phyloP scores from a whole-genome alignment of 2,329 filamentous ascomycete species.

The Tolypocladium album region DNA sequence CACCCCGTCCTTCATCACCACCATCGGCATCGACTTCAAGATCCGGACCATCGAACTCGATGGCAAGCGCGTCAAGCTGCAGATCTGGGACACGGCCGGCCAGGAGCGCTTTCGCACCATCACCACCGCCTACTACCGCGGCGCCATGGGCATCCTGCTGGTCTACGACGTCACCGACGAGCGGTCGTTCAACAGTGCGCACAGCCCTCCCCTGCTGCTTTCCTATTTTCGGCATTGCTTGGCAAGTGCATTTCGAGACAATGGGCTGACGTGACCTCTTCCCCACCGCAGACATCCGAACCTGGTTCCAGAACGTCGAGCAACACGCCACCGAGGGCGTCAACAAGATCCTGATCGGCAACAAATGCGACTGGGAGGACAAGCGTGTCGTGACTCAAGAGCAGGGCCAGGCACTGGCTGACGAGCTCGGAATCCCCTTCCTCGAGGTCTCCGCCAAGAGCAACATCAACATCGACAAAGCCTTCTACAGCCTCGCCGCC shows the following conservation, averaged over 20 bases:
- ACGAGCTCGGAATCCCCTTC: constrained; percentile 95
- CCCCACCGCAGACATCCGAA: constrained; percentile 70
- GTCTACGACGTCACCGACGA: constrained; percentile 98
- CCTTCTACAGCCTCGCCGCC: constrained; percentile 87
- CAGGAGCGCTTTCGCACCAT: constrained; percentile 98
- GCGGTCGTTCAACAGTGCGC: constrained; percentile 85
- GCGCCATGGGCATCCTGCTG: constrained; percentile 94
- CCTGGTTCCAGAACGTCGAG: constrained; percentile 98
- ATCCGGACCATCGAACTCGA: constrained; percentile 98
- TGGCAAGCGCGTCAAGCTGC: constrained; percentile 96
- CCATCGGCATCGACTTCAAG: constrained; percentile 99
- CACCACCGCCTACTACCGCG: constrained; percentile 96
- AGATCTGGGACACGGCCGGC: constrained; percentile 99
- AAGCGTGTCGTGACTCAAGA: constrained; percentile 92
- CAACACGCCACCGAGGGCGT: constrained; percentile 97
- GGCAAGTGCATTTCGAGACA: neutral
- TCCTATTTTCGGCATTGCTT: too few species aligned
- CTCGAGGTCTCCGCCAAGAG: constrained; percentile 97
- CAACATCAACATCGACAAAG: constrained; percentile 99
- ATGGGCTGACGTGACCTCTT: neutral
- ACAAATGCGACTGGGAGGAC: constrained; percentile 99
- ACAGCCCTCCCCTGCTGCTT: neutral
- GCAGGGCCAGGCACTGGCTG: constrained; percentile 83
- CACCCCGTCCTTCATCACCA: constrained; percentile 96
- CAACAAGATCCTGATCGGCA: constrained; percentile 98